Base-by-base conservation (phyloP, 2,329 filamentous ascomycete genomes). In the Ustulina deusta region DNA sequence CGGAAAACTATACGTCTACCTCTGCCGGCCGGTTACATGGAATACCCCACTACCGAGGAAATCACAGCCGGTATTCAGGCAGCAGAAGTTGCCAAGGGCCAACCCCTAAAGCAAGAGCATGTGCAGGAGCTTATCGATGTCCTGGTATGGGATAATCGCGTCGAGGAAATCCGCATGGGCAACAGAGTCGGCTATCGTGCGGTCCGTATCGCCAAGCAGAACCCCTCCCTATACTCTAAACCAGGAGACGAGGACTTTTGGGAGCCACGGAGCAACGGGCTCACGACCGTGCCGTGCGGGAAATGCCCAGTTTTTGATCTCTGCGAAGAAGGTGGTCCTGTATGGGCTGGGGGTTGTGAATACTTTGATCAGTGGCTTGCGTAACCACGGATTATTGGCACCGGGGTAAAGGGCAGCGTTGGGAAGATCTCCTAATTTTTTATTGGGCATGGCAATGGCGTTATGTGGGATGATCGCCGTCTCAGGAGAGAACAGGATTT, bases 251-350 rank as follows among this genome's bases (percentile, higher is more conserved):
- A 77, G 10, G 76, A 78, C 65, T 75, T 74, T 58, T 76, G 75
- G 64, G 82, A 83, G 58, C 79, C 83, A 17, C 81, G 81, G 60
- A 75, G 85, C 72, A 97, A 94, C 73, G 92, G 92, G 3, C 89
- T 95, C 72, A 97, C 93, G 1, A 94, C 97, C 79, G 90, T 91
- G 2, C 96, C 96, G 0, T 99, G 96, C 79, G 94, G 95, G 1
- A 86, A 89, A 63, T 99, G 96, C 79, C 96, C 96, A 0, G 95
- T 97, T 2, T 97, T 97, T 78, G 91, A 96, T 65, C 85, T 98
- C 1, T 99, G 96, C 78, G 91, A 93, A 72, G 93, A 97, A 68
- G 94, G 93, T 6, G 95, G 95, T 0, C 93, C 94, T 0, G 93
- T 99, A 25, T 97, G 91, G 75, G 93, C 95, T 0, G 91, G 89